Evolutionary conservation across 495 filamentous ascomycete species (phyloP), one percentile per base, ranked within the genome.

Genomic region (Xylaria sp.): DNA sequence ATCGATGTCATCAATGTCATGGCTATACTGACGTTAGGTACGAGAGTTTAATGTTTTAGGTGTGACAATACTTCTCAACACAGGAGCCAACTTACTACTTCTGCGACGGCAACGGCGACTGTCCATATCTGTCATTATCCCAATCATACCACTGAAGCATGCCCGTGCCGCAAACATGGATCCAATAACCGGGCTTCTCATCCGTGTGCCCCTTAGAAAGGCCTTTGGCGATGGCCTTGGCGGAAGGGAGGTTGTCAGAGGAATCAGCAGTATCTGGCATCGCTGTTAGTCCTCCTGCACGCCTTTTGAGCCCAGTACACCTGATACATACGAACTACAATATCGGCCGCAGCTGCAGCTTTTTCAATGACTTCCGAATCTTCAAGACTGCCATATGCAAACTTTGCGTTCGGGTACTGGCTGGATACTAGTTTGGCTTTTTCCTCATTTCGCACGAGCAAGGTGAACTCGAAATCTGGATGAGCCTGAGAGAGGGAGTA

Each of bases 391-490:
- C 90, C 89, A 65, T 89, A 86, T 17, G 91, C 88, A 21, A 90
- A 80, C 0, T 81, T 79, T 21, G 55, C 72, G 0, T 75, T 83
- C 15, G 90, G 86, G 72, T 90, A 92, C 35, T 85, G 77, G 70
- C 82, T 84, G 15, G 86, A 84, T 26, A 96, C 83, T 44, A 82
- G 80, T 24, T 88, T 85, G 43, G 86, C 90, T 73, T 92, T 93
- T 61, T 88, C 86, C 74, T 87, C 83, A 77, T 85, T 90, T 26
- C 93, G 89, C 29, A 93, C 89, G 11, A 95, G 80, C 53, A 87
- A 83, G 1, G 90, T 88, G 74, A 90, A 84, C 52, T 92, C 82
- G 78, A 88, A 91, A 41, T 94, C 88, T 1, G 91, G 92, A 75
- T 94, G 89, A 14, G 88, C 82, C 12, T 86, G 80, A 55, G 80